phyloP scores from a whole-genome alignment of 768 basidiomycete species.

The Suillus alpinus region DNA sequence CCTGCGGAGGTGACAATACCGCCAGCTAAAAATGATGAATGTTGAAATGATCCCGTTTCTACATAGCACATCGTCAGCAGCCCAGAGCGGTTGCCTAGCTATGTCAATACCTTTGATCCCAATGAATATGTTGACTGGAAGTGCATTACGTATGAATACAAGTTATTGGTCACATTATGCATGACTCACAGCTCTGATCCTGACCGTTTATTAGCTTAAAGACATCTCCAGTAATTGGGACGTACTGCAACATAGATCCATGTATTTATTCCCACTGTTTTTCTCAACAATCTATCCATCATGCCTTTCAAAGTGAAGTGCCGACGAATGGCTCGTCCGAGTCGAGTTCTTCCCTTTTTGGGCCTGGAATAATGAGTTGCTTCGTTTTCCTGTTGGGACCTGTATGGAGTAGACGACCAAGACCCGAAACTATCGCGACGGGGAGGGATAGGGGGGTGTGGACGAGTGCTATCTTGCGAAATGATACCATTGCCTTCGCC shows the following conservation, averaged over 20 bases:
- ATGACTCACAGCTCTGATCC: constrained; percentile 51
- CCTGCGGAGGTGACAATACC: constrained; percentile 66
- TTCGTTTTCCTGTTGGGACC: constrained; percentile 24
- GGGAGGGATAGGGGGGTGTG: constrained; percentile 9
- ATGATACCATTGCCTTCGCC: constrained; percentile 55
- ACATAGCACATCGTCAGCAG: neutral
- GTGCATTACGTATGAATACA: neutral
- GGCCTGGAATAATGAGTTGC: constrained; percentile 43
- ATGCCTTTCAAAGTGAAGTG: constrained; percentile 51
- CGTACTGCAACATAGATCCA: constrained; percentile 67
- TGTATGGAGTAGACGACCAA: constrained; percentile 12
- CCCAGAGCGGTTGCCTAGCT: neutral
- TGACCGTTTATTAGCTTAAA: constrained; percentile 17
- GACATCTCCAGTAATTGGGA: neutral
- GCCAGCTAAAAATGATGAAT: constrained; percentile 58
- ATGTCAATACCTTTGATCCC: constrained; percentile 53
- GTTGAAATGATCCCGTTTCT: constrained; percentile 61
- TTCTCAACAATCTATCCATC: constrained; percentile 51
- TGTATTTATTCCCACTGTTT: constrained; percentile 57
- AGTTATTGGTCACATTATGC: neutral
- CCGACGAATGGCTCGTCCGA: constrained; percentile 39
- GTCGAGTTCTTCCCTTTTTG: constrained; percentile 30
- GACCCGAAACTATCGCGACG: constrained; percentile 22
- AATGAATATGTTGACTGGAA: constrained; percentile 58
- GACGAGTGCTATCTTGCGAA: constrained; percentile 18